These are phyloP conservation scores for Penicillium malachiteum DNA, from an alignment of 495 filamentous ascomycete genomes.

Conservation along the genomic window DNA sequence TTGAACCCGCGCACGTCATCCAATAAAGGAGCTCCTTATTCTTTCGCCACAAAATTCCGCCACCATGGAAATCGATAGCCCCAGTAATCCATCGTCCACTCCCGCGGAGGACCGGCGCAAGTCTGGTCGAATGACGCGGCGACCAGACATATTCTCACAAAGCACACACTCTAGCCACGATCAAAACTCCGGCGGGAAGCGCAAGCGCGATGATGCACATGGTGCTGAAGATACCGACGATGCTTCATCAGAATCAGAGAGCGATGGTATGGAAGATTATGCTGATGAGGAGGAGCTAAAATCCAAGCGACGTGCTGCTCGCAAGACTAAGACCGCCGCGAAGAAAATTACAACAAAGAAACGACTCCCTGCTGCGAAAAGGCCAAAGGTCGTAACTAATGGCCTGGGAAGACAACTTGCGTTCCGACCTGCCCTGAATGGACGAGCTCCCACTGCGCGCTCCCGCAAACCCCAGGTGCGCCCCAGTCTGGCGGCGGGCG, in stretches of 20 bases:
- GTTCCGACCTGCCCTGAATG: conserved; percentile 50
- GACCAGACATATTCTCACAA: conserved; percentile 63
- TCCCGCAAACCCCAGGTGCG: conserved; percentile 56
- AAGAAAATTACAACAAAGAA: conserved; percentile 61
- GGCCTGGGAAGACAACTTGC: conserved; percentile 51
- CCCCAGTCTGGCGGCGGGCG: conserved; percentile 62
- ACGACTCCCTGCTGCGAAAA: conserved; percentile 41
- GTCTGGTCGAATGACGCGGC: conserved; percentile 77
- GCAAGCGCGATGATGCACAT: conserved; percentile 49
- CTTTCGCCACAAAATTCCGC: not conserved
- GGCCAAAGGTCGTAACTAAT: conserved; percentile 59
- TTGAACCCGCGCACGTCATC: not conserved
- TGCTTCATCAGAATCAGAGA: conserved; percentile 53
- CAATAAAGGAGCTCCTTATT: not conserved
- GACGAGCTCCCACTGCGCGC: conserved; percentile 37
- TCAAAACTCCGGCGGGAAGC: conserved; percentile 44
- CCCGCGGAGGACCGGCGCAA: conserved; percentile 64
- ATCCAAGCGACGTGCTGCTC: conserved; percentile 51
- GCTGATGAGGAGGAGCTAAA: conserved; percentile 67
- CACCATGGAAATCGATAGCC: conserved; percentile 40
- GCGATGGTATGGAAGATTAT: conserved; percentile 52
- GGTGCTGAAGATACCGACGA: conserved; percentile 51
- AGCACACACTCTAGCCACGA: conserved; percentile 33
- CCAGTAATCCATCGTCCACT: conserved; percentile 25
- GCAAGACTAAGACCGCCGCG: conserved; percentile 34